Percentiles rank a stretch among this genome's conserved stretches.
phyloP scores from a whole-genome alignment of 2,329 filamentous ascomycete genomes.

The Colletotrichum filicis region DNA sequence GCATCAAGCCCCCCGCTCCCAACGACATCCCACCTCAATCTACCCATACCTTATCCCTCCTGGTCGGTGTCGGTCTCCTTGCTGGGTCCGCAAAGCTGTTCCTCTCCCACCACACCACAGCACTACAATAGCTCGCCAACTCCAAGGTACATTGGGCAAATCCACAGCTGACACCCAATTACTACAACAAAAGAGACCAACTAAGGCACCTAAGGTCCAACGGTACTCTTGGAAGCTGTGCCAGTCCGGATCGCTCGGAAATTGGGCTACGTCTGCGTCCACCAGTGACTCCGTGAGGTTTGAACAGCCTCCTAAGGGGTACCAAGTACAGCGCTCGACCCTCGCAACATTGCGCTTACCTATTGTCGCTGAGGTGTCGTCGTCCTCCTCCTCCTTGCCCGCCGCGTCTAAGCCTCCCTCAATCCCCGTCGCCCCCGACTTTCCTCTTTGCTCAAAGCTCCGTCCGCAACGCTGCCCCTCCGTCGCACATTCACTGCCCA shows the following conservation, averaged over 20 bases:
- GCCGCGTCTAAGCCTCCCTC: conserved; percentile 17
- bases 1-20: background rate
- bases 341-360: conserved; percentile 1
- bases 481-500: background rate
- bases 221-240: background rate
- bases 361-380: background rate
- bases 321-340: background rate
- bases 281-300: background rate
- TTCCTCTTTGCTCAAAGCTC: background rate
- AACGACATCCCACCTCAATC: conserved; percentile 9
- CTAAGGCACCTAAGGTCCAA: background rate
- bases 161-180: background rate
- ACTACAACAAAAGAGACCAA: background rate
- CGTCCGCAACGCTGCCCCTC: background rate
- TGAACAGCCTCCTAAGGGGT: background rate
- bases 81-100: background rate
- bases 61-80: background rate
- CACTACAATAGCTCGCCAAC: background rate
- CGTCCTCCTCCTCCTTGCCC: background rate
- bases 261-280: background rate
- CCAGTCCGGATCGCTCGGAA: conserved; percentile 24
- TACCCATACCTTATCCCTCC: background rate
- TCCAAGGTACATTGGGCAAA: background rate
- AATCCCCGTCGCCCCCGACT: background rate
- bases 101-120: background rate